Percentiles rank a stretch among this genome's conserved stretches.
Evolutionary conservation across 2,329 filamentous ascomycete species (phyloP).

Genomic region (Colletotrichum simmondsii): DNA sequence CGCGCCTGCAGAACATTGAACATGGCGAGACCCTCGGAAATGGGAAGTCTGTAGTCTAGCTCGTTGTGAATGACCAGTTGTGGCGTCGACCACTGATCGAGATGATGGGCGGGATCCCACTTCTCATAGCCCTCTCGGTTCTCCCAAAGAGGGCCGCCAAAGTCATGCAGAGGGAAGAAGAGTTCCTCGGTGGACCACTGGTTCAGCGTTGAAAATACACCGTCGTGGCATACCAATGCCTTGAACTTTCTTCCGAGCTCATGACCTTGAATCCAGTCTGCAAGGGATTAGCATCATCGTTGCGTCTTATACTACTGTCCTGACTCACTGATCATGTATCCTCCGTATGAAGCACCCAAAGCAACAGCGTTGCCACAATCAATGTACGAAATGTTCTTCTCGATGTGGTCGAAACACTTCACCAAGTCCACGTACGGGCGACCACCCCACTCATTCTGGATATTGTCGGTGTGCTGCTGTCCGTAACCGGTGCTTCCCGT

Average conservation of each 20-base stretch:
- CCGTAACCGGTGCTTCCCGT: constrained; percentile 88
- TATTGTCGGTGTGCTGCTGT: constrained; percentile 80
- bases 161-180: constrained; percentile 78
- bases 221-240: constrained; percentile 89
- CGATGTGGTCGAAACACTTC: constrained; percentile 80
- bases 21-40: constrained; percentile 84
- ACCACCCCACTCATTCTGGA: constrained; percentile 85
- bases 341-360: constrained; percentile 79
- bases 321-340: constrained; percentile 76
- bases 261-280: constrained; percentile 91
- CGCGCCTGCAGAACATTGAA: constrained; percentile 87
- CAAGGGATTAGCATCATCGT: constrained; percentile 40
- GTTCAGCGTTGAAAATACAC: constrained; percentile 79
- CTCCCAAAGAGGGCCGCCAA: constrained; percentile 71
- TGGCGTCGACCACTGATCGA: constrained; percentile 83
- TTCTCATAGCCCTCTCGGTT: constrained; percentile 72
- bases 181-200: constrained; percentile 75
- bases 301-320: neutral
- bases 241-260: constrained; percentile 85
- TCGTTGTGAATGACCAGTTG: constrained; percentile 89
- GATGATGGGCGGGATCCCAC: constrained; percentile 75
- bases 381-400: constrained; percentile 72
- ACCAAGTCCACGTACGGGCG: constrained; percentile 86
- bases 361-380: constrained; percentile 78
- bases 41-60: constrained; percentile 87